Evolutionary conservation across 495 filamentous ascomycete species (phyloP).

Genomic region (Penicillium canariense): DNA sequence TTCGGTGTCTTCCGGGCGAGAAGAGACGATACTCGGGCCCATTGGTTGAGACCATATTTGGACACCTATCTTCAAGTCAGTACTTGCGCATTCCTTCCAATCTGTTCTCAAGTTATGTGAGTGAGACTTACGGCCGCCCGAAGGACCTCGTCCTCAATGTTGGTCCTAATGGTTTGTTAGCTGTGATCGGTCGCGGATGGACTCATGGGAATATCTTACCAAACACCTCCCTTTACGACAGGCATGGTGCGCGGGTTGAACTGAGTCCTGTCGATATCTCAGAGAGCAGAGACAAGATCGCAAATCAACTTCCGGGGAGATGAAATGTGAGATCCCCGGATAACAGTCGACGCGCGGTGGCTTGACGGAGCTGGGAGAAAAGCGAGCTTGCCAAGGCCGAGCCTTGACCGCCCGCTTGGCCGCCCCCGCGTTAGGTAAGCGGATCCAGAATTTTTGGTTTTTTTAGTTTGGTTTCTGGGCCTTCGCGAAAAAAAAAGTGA

Average conservation of each 20-base stretch:
- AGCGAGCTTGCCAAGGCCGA: constrained; percentile 18
- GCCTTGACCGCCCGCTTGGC: constrained; percentile 23
- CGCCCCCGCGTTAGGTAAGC: constrained; percentile 40
- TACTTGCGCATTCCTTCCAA: not conserved
- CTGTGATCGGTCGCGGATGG: constrained; percentile 7
- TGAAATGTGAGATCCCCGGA: constrained; percentile 16
- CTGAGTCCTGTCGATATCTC: constrained; percentile 2
- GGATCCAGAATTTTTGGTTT: constrained; percentile 34
- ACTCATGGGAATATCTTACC: constrained; percentile 57
- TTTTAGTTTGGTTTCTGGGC: constrained; percentile 12
- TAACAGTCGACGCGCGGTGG: constrained; percentile 20
- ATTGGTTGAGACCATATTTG: constrained; percentile 97
- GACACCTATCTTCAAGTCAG: constrained; percentile 58
- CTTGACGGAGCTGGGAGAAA: constrained; percentile 22
- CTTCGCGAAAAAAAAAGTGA: constrained; percentile 26
- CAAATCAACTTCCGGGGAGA: constrained; percentile 12
- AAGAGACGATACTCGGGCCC: constrained; percentile 96
- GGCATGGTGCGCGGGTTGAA: constrained; percentile 60
- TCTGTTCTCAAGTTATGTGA: not conserved
- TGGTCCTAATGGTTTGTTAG: constrained; percentile 50
- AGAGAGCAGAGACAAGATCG: not conserved
- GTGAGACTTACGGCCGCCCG: constrained; percentile 64
- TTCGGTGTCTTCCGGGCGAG: constrained; percentile 97
- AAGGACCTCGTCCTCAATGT: constrained; percentile 91
- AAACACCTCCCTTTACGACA: constrained; percentile 97